Base-by-base conservation (phyloP, 768 basidiomycete species). In the Gloeopeniophorella convolvens region DNA sequence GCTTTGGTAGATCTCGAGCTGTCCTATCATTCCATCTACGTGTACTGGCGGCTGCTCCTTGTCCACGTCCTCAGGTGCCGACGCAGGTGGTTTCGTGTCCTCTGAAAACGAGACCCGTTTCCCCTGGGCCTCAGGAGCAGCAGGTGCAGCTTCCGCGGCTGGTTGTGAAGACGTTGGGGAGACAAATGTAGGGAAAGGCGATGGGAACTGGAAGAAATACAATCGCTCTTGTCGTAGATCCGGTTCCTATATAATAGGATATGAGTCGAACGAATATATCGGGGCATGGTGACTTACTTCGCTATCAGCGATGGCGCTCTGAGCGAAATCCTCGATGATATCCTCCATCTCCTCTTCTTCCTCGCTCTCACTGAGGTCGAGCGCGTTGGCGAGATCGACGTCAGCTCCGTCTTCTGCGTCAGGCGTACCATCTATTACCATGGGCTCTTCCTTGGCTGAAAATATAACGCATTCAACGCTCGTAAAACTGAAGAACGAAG, bases 181-280 rank as follows among this genome's bases (percentile, higher is more conserved):
- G 2, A 70, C 51, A 67, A 93, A 93, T 4, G 70, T 74, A 0
- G 92, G 91, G 66, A 96, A 93, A 0, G 89, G 87, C 8, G 72
- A 65, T 0, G 93, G 93, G 60, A 95, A 95, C 62, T 94, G 91
- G 70, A 95, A 93, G 58, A 92, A 83, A 61, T 87, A 95, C 3
- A 95, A 68, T 16, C 76, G 73, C 46, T 89, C 83, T 65, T 80
- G 82, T 45, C 72, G 73, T 31, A 75, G 57, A 42, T 69, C 63
- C 23, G 71, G 60, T 48, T 79, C 78, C 80, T 83, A 59, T 18
- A 39, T 26, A 44, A 31, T 9, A 46, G 26, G 21, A 23, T 33
- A 48, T 46, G n/a, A 32, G 10, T 45, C 15, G 35, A 23, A 8
- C 13, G 23, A 4, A n/a, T 28, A 26, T n/a, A n/a, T n/a, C n/a